Conservation (phyloP, 163 green algal genomes). For the Volvox carteri region DNA sequence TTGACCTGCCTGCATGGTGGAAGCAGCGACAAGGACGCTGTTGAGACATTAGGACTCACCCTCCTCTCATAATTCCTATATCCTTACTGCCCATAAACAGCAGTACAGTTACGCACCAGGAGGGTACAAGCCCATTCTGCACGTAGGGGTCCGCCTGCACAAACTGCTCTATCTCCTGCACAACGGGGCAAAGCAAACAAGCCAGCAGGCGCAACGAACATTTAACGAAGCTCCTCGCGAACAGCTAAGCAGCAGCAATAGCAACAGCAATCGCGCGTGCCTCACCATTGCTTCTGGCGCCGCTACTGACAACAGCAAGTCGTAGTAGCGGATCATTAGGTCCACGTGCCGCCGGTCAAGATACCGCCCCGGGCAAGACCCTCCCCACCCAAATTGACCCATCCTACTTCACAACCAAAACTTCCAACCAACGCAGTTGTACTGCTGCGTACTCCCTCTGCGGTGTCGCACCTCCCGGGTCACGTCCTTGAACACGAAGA, state of each 20-base stretch:
- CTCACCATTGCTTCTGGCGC: too few species aligned
- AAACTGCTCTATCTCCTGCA: slow-evolving; percentile 86
- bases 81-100: background rate
- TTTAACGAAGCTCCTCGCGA: too few species aligned
- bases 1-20: slow-evolving; percentile 58
- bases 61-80: background rate
- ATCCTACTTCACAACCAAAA: too few species aligned
- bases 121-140: slow-evolving; percentile 79
- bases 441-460: too few species aligned
- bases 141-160: slow-evolving; percentile 84
- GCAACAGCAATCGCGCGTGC: too few species aligned
- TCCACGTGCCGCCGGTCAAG: too few species aligned
- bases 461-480: slow-evolving; percentile 60
- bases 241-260: too few species aligned
- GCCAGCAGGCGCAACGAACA: background rate
- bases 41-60: background rate
- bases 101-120: slow-evolving; percentile 64
- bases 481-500: slow-evolving; percentile 84
- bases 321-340: too few species aligned
- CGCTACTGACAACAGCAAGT: too few species aligned
- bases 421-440: too few species aligned
- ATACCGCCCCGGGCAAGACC: too few species aligned
- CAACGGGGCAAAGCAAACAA: background rate
- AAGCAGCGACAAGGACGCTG: background rate
- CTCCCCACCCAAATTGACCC: too few species aligned